Base-by-base conservation (phyloP, 177 flowering plant genomes). In the Tripterygium wilfordii region DNA sequence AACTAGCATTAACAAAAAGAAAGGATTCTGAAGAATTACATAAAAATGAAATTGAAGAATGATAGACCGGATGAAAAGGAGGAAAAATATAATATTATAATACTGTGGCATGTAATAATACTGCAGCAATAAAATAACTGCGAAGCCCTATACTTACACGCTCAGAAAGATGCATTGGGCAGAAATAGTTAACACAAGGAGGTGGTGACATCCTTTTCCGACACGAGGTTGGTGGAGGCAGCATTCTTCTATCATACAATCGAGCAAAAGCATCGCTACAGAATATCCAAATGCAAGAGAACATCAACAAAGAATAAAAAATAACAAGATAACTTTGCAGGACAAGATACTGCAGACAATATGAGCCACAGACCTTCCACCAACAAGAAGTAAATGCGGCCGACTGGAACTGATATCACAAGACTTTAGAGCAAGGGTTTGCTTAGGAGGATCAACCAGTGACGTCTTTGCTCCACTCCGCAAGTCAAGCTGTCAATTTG, bases 201-300 rank as follows among this genome's bases (percentile, higher is more conserved):
- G 98, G 98, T 42, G 96, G 96, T n/a, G 73, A 54, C 60, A 62
- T 72, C 68, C 60, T 74, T 42, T 72, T 77, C 69, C 53, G 77
- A 53, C 82, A 64, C 36, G 98, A 86, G 30, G 85, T 75, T 46
- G 71, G 52, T 28, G 95, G 85, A 13, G 96, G 95, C 57, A 92
- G 80, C 98, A 92, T 92, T 66, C 98, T 75, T 76, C 98, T 74
- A 71, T 92, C 98, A 72, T 92, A 92, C 48, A 92, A 57, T 26
- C 98, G 90, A 52, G 90, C 98, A 77, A 88, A 92, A 30, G 95
- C 73, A 80, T 92, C 98, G 77, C 98, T 92, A 85, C 68, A 67
- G n/a, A 51, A 20, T 58, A 54, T 40, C 44, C 18, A 55, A 0
- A 41, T 43, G 40, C 10, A 53, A 30, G 1, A 45, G 51, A 27